phyloP scores from a whole-genome alignment of 164 flowering plant genomes.

The Akebia trifoliata region DNA sequence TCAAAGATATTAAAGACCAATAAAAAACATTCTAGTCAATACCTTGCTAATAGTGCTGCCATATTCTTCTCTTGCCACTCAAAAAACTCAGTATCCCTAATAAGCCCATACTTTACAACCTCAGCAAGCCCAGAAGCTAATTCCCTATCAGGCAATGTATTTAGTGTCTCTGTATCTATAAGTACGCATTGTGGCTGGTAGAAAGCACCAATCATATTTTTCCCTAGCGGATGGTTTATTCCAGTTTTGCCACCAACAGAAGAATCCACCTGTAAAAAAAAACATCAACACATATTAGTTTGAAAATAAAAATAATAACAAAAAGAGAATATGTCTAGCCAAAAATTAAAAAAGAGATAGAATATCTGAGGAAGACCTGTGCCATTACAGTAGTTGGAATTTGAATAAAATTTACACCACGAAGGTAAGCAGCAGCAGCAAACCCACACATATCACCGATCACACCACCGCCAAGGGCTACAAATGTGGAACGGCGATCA shows the following conservation, averaged over 20 bases:
- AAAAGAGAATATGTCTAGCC: neutral
- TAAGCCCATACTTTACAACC: slow-evolving; percentile 93
- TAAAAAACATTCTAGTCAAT: slow-evolving; percentile 2
- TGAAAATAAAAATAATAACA: neutral
- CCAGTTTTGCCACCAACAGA: slow-evolving; percentile 99
- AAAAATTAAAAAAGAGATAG: neutral
- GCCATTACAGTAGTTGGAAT: slow-evolving; percentile 99
- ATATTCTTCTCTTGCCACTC: slow-evolving; percentile 99
- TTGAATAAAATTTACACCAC: slow-evolving; percentile 97
- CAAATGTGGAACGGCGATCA: slow-evolving; percentile 86
- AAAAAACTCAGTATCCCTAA: slow-evolving; percentile 89
- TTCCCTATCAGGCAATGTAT: slow-evolving; percentile 92
- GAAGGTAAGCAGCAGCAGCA: slow-evolving; percentile 93
- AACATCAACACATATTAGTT: neutral
- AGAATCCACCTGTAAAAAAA: slow-evolving; percentile 75
- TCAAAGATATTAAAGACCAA: no score
- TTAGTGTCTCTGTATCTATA: slow-evolving; percentile 81
- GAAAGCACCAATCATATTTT: slow-evolving; percentile 95
- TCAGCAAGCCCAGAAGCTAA: slow-evolving; percentile 94
- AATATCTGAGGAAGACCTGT: slow-evolving; percentile 47
- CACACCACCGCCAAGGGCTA: slow-evolving; percentile 99
- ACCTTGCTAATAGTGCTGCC: slow-evolving; percentile 73
- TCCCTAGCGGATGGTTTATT: slow-evolving; percentile 87
- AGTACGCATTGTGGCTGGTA: slow-evolving; percentile 99
- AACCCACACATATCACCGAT: slow-evolving; percentile 99